Base-by-base conservation (phyloP, 352 stramenopile species). In the Thalassiosira sp. region DNA sequence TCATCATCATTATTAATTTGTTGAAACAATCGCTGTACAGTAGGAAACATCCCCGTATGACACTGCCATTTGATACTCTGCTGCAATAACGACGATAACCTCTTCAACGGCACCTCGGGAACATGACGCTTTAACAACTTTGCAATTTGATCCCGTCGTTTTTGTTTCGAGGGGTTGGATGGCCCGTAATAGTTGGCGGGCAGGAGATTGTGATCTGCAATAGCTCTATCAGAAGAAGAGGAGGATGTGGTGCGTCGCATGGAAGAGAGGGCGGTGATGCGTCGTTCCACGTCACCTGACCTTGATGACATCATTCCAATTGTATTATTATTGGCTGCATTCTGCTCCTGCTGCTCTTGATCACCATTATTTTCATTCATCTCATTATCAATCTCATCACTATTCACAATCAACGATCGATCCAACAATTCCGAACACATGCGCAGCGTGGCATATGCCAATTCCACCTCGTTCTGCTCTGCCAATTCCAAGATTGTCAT, bases 61-160 rank as follows among this genome's bases (percentile, higher is more conserved):
- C 63, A 75, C 67, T 91, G 86, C 81, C 81, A 91, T 53, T 89
- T 86, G 16, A 88, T 68, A 13, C 83, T 83, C 61, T 91, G 86
- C 53, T 91, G 86, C 18, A 91, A 59, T 49, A 91, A 64, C 5
- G 68, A 66, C 13, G 59, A 22, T 7, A 91, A 53, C 54, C 86
- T 56, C 42, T 79, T 73, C 31, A 68, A 27, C 10, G 80, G 84
- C 13, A 87, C 46, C 13, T 72, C 54, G 15, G 75, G 71, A 1
- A 89, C 51, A 13, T 59, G 57, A 15, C 72, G 28, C 16, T 58
- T 67, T 13, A 89, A 45, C n/a, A 61, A 22, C 25, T 76, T 78
- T 0, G 37, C 67, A 33, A 84, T 72, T 18, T 67, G 16, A 62
- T 87, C 54, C 33, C 82, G 62, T 51, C 79, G 73, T 53, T 77